A percentile compares a stretch with the other conserved stretches of the same genome.
Evolutionary conservation across 2,329 filamentous ascomycete genomes (phyloP).

Genomic region (Cladophialophora chaetospira): DNA sequence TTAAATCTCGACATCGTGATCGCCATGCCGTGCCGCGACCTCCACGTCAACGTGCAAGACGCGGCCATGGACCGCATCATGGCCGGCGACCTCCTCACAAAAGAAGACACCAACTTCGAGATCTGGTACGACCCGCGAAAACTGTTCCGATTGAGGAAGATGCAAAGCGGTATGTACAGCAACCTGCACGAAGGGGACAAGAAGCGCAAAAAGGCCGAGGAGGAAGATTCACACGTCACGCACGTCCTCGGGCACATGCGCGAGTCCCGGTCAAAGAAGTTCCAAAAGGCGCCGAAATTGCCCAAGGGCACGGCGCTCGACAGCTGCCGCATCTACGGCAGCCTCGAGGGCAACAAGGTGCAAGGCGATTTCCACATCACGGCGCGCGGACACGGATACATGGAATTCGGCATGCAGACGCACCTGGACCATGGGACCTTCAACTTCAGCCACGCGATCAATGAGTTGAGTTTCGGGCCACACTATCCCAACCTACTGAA

Average conservation of each 20-base stretch:
- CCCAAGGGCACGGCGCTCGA: conserved; percentile 60
- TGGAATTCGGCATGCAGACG: conserved; percentile 63
- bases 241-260: conserved; percentile 79
- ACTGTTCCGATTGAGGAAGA: conserved; percentile 52
- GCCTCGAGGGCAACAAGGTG: conserved; percentile 89
- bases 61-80: conserved; percentile 89
- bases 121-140: conserved; percentile 61
- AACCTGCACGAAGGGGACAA: conserved; percentile 65
- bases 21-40: conserved; percentile 78
- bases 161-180: conserved; percentile 57
- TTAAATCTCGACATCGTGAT: conserved; percentile 96
- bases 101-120: conserved; percentile 76
- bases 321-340: conserved; percentile 87
- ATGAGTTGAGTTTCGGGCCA: conserved; percentile 94
- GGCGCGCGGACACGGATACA: conserved; percentile 91
- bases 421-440: conserved; percentile 89
- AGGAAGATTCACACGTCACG: conserved; percentile 80
- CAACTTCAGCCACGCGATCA: conserved; percentile 97
- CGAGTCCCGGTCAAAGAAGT: conserved; percentile 66
- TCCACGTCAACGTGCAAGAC: conserved; percentile 98
- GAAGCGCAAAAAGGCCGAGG: conserved; percentile 48
- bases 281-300: conserved; percentile 72
- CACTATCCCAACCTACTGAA: conserved; percentile 93
- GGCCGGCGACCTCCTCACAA: conserved; percentile 71
- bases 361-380: conserved; percentile 99